phyloP scores from a whole-genome alignment of 2,329 filamentous ascomycete species.

The Colletotrichum phormii region DNA sequence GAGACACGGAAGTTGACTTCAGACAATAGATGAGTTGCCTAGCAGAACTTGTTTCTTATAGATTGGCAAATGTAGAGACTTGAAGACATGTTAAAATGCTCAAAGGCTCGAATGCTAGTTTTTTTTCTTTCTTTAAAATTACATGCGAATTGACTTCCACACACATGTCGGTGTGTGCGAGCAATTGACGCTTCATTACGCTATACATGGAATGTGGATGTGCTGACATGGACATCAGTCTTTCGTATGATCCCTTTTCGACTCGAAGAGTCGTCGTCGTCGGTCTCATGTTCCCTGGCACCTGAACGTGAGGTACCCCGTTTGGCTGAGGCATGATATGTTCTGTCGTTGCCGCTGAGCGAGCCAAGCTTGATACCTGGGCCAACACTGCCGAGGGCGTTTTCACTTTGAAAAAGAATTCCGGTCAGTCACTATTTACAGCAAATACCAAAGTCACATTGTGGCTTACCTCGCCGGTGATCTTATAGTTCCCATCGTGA shows the following conservation, averaged over 20 bases:
- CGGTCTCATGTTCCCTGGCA: not conserved
- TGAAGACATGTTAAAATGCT: no score
- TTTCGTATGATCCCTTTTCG: constrained; percentile 17
- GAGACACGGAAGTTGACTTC: no score
- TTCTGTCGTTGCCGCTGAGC: constrained; percentile 1
- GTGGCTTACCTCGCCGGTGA: constrained; percentile 5
- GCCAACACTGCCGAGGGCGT: constrained; percentile 19
- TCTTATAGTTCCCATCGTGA: constrained; percentile 3
- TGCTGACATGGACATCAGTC: constrained; percentile 6
- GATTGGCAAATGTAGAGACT: no score
- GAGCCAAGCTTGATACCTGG: constrained; percentile 27
- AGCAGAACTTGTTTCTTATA: no score
- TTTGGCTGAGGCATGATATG: constrained; percentile 13
- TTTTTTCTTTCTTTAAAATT: no score
- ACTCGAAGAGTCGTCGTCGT: constrained; percentile 25
- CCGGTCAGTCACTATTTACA: not conserved
- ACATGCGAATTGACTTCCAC: no score
- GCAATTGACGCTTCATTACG: not conserved
- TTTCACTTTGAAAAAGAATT: not conserved
- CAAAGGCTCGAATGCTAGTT: no score
- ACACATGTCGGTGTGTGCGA: no score
- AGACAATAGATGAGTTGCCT: no score
- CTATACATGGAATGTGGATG: not conserved
- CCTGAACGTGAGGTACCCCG: not conserved
- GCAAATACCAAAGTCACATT: no score